Conservation (phyloP, 2,329 filamentous ascomycete genomes). For the Bipolaris victoriae region DNA sequence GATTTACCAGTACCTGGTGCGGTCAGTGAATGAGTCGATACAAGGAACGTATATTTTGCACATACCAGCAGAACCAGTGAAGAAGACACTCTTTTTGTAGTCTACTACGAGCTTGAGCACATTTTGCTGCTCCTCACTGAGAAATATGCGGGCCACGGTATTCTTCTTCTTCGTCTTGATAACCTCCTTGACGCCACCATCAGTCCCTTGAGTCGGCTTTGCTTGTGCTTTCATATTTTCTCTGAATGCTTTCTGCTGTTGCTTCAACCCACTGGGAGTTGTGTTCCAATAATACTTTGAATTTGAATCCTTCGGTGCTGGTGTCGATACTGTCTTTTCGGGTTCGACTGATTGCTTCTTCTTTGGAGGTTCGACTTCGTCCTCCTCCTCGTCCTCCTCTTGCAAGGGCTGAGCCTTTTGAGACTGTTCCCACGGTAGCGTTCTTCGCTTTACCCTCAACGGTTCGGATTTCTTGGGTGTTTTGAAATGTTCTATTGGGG, state of each 20-base stretch:
- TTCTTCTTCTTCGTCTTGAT: slow-evolving; percentile 53
- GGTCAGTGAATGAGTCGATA: slow-evolving; percentile 8
- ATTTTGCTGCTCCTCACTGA: slow-evolving; percentile 85
- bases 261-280: slow-evolving; percentile 75
- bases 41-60: neutral
- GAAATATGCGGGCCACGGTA: slow-evolving; percentile 64
- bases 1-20: slow-evolving; percentile 83
- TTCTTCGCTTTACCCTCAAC: slow-evolving; percentile 37
- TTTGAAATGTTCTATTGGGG: slow-evolving; percentile 57
- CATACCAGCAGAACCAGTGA: slow-evolving; percentile 86
- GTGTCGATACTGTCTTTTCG: slow-evolving; percentile 51
- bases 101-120: slow-evolving; percentile 84
- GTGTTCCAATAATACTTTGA: slow-evolving; percentile 69
- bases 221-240: slow-evolving; percentile 63
- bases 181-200: slow-evolving; percentile 57
- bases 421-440: slow-evolving; percentile 64
- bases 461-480: slow-evolving; percentile 33
- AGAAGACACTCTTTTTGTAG: slow-evolving; percentile 87
- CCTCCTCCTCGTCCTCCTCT: slow-evolving; percentile 25
- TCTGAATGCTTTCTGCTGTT: slow-evolving; percentile 75
- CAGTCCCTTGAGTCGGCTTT: slow-evolving; percentile 45
- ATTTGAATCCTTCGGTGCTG: slow-evolving; percentile 49
- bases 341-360: slow-evolving; percentile 44
- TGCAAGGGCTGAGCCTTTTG: slow-evolving; percentile 35
- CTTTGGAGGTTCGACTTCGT: slow-evolving; percentile 31